phyloP scores from a whole-genome alignment of 2,329 filamentous ascomycete species.

The Phoma sp. region DNA sequence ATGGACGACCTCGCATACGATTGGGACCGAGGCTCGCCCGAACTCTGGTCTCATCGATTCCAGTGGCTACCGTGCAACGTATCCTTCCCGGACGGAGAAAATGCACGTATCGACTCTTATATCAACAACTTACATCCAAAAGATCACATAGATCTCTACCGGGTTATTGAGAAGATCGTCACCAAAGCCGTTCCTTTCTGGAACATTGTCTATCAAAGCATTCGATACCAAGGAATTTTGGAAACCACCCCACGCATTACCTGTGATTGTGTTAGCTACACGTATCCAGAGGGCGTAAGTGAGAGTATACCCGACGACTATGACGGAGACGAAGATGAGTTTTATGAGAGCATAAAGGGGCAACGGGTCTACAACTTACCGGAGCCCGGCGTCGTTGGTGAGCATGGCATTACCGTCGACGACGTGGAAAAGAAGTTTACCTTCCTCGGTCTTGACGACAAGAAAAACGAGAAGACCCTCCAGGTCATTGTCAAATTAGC shows the following conservation, averaged over 20 bases:
- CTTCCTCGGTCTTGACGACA: background rate
- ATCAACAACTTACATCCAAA: conserved; percentile 63
- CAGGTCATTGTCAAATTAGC: conserved; percentile 71
- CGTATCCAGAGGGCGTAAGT: background rate
- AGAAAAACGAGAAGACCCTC: background rate
- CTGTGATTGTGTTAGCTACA: background rate
- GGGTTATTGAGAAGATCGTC: conserved; percentile 28
- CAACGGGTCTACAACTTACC: conserved; percentile 8
- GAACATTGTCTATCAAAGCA: conserved; percentile 17
- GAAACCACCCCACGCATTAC: background rate
- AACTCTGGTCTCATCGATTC: conserved; percentile 44
- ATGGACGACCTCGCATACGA: no score
- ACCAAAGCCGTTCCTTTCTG: conserved; percentile 24
- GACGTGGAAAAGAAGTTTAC: conserved; percentile 12
- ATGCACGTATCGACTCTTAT: conserved; percentile 53
- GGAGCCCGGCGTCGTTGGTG: background rate
- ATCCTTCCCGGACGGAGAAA: conserved; percentile 42
- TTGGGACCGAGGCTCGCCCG: background rate
- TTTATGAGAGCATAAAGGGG: background rate
- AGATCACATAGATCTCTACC: conserved; percentile 24
- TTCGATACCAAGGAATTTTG: background rate
- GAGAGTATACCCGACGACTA: background rate
- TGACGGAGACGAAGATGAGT: background rate
- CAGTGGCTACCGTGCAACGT: conserved; percentile 62
- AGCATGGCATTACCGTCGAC: background rate